Evolutionary conservation across 2,329 filamentous ascomycete species (phyloP).

Genomic region (Hymenoscyphus occultus): DNA sequence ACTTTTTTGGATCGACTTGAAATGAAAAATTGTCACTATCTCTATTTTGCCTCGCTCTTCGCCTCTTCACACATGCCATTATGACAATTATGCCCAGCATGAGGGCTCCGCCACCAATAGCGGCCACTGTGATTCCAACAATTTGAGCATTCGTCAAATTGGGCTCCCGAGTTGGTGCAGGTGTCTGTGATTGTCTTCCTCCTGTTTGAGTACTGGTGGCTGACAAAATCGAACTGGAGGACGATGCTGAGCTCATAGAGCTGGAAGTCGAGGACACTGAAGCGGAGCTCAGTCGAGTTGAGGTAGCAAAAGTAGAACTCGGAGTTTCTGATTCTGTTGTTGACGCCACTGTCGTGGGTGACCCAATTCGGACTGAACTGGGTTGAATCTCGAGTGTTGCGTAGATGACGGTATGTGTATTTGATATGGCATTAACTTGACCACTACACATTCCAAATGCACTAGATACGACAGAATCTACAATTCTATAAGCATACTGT

Average conservation of each 20-base stretch:
- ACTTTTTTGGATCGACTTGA: slow-evolving; percentile 30
- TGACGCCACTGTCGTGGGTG: slow-evolving; percentile 21
- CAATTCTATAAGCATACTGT: not conserved
- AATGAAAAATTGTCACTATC: slow-evolving; percentile 37
- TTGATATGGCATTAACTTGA: slow-evolving; percentile 48
- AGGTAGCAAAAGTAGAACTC: slow-evolving; percentile 12
- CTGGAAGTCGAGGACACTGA: slow-evolving; percentile 5
- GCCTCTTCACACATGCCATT: slow-evolving; percentile 37
- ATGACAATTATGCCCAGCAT: slow-evolving; percentile 46
- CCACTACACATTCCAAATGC: slow-evolving; percentile 59
- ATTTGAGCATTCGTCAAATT: slow-evolving; percentile 42
- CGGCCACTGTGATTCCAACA: slow-evolving; percentile 56
- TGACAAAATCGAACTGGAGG: slow-evolving; percentile 17
- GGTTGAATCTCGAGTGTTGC: slow-evolving; percentile 50
- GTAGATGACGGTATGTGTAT: slow-evolving; percentile 56
- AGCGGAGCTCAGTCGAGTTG: slow-evolving; percentile 7
- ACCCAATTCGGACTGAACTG: slow-evolving; percentile 36
- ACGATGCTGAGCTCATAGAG: slow-evolving; percentile 19
- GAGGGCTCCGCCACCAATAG: slow-evolving; percentile 48
- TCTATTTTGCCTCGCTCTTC: slow-evolving; percentile 30
- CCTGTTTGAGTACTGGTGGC: slow-evolving; percentile 7
- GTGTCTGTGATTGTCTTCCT: slow-evolving; percentile 21
- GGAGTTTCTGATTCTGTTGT: slow-evolving; percentile 16
- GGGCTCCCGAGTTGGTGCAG: slow-evolving; percentile 13
- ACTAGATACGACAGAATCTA: slow-evolving; percentile 45